These are phyloP conservation scores for Cucurbita moschata DNA, from an alignment of 306 rosid species.

Conservation along the genomic window DNA sequence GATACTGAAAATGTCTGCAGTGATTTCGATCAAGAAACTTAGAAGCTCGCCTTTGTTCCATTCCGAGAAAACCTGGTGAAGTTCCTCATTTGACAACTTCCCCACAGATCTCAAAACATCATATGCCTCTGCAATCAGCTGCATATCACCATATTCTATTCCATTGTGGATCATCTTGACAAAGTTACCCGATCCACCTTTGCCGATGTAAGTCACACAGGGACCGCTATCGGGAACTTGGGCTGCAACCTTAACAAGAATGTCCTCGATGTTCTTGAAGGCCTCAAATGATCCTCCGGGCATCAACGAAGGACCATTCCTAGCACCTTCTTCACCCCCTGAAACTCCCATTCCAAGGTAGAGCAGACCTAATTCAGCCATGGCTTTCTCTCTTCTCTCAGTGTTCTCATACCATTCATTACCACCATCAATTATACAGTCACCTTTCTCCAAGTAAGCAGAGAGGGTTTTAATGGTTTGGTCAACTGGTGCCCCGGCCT, in stretches of 20 bases:
- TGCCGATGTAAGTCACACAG: conserved; percentile 20
- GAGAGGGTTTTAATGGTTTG: conserved; percentile 23
- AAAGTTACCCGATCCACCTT: conserved; percentile 23
- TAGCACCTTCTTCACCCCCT: conserved; percentile 25
- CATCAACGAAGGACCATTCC: conserved; percentile 28
- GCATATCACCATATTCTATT: conserved; percentile 28
- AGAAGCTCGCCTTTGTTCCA: conserved; percentile 28
- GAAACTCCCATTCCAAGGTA: conserved; percentile 34
- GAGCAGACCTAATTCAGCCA: conserved; percentile 22
- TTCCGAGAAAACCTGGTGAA: conserved; percentile 20
- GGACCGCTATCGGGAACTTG: conserved; percentile 32
- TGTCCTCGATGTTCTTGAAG: conserved; percentile 25
- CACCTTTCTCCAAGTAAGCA: conserved; percentile 28
- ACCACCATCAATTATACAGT: conserved; percentile 28
- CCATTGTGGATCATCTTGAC: conserved; percentile 29
- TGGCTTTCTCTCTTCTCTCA: conserved; percentile 22
- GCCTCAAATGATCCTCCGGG: conserved; percentile 28
- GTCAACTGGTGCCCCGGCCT: conserved; percentile 29
- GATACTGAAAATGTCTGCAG: conserved; percentile 52
- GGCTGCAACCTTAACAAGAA: conserved; percentile 30
- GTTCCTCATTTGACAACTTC: conserved; percentile 24
- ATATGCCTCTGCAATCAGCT: conserved; percentile 26
- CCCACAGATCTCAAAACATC: conserved; percentile 26
- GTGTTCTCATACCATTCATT: conserved; percentile 31
- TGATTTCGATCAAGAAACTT: conserved; percentile 29